Evolutionary conservation across 306 rosid genomes (phyloP).

Genomic region (Lathyrus tuberosus): DNA sequence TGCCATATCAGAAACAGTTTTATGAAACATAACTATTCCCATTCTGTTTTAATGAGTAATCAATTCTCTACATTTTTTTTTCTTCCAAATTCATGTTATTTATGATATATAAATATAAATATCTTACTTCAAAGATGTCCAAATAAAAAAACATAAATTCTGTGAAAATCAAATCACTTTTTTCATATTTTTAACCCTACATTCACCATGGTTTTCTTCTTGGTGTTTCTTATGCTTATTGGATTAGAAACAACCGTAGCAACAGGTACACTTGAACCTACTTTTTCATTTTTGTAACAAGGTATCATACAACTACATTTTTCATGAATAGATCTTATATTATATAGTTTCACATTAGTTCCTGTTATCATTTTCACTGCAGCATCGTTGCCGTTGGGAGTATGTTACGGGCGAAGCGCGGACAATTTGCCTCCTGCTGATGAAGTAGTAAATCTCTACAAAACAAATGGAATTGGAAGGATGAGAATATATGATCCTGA

Average conservation of each 20-base stretch:
- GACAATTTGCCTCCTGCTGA: conserved; percentile 37
- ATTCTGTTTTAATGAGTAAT: too few relatives aligned
- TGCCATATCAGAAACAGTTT: too few relatives aligned
- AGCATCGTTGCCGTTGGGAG: conserved; percentile 49
- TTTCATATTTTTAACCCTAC: too few relatives aligned
- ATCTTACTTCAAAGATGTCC: too few relatives aligned
- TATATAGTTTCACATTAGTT: background rate
- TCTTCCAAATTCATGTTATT: too few relatives aligned
- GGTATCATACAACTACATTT: background rate
- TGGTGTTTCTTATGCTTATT: background rate
- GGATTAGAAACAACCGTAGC: background rate
- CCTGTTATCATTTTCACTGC: background rate
- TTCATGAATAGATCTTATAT: background rate
- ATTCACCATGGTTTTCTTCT: background rate
- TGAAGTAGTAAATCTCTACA: conserved; percentile 48
- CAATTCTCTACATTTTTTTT: too few relatives aligned
- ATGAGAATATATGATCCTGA: conserved; percentile 48
- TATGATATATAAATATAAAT: too few relatives aligned
- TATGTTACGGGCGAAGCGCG: conserved; percentile 45
- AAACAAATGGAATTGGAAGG: conserved; percentile 39
- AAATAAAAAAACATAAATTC: too few relatives aligned
- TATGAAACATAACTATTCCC: too few relatives aligned
- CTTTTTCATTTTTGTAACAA: background rate
- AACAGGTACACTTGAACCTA: background rate
- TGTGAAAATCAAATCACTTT: too few relatives aligned